These are phyloP conservation scores for Ustilago nuda DNA, from an alignment of 1,284 basidiomycete species.

Conservation along the genomic window DNA sequence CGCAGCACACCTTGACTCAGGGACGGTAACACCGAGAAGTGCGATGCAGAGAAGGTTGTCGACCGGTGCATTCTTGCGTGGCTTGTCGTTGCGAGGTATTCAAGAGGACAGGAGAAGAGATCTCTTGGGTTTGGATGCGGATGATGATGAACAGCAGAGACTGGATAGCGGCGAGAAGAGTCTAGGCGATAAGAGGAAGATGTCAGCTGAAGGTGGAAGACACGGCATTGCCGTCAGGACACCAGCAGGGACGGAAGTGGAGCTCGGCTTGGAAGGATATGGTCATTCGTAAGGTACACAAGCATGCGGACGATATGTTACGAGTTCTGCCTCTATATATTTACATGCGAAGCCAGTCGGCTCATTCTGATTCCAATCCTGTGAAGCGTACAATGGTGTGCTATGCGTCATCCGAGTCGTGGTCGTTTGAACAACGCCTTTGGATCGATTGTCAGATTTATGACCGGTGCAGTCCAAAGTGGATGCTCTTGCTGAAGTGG, in stretches of 20 bases:
- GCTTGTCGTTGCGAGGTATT: slow-evolving; percentile 48
- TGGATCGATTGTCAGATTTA: slow-evolving; percentile 35
- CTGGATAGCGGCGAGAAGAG: not conserved
- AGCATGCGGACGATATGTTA: slow-evolving; percentile 6
- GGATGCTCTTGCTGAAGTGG: not conserved
- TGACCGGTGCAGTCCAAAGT: not conserved
- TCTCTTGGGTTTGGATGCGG: slow-evolving; percentile 46
- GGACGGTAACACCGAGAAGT: slow-evolving; percentile 33
- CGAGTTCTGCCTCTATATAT: slow-evolving; percentile 13
- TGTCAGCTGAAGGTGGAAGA: slow-evolving; percentile 24
- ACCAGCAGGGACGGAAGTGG: slow-evolving; percentile 38
- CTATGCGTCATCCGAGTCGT: slow-evolving; percentile 6
- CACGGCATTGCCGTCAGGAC: slow-evolving; percentile 40
- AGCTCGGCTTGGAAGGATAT: slow-evolving; percentile 44
- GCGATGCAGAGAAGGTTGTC: slow-evolving; percentile 52
- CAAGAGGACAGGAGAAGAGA: slow-evolving; percentile 54
- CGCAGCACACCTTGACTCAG: slow-evolving; percentile 25
- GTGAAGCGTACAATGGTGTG: not conserved
- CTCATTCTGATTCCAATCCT: not conserved
- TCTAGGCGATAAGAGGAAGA: slow-evolving; percentile 7
- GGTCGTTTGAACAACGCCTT: slow-evolving; percentile 35
- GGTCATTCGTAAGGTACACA: slow-evolving; percentile 22
- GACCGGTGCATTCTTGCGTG: slow-evolving; percentile 57
- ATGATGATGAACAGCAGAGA: slow-evolving; percentile 5
- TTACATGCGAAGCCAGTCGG: not conserved